Percentiles rank a stretch among this genome's conserved stretches.
Evolutionary conservation across 2,329 filamentous ascomycete species (phyloP).

Genomic region (Diaporthe velutina): DNA sequence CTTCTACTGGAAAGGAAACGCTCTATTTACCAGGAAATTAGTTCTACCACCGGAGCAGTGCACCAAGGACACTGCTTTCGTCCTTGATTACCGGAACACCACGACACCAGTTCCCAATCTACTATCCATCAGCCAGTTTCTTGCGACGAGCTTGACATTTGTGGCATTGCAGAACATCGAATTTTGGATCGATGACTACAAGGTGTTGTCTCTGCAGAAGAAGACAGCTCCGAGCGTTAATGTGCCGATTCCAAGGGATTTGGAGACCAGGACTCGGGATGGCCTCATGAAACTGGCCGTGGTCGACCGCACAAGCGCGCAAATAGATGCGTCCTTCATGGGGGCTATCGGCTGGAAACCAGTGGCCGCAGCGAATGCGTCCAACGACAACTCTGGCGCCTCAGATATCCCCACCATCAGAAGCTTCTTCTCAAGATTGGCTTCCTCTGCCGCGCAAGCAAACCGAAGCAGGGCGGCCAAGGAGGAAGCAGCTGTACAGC

Average conservation of each 20-base stretch:
- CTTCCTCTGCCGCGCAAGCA: conserved; percentile 66
- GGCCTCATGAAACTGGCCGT: conserved; percentile 87
- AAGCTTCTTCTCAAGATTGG: conserved; percentile 85
- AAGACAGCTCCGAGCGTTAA: conserved; percentile 83
- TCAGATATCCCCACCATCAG: conserved; percentile 74
- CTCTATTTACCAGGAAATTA: conserved; percentile 90
- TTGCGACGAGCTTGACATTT: conserved; percentile 96
- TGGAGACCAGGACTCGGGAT: conserved; percentile 87
- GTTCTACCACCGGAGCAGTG: conserved; percentile 76
- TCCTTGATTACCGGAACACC: conserved; percentile 91
- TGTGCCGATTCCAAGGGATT: conserved; percentile 80
- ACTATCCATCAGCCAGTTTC: conserved; percentile 88
- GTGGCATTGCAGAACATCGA: conserved; percentile 90
- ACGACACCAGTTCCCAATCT: conserved; percentile 90
- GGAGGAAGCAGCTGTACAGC: conserved; percentile 74
- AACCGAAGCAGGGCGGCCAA: conserved; percentile 68
- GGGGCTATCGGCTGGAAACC: conserved; percentile 88
- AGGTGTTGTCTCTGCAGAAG: conserved; percentile 83
- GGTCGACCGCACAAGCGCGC: conserved; percentile 88
- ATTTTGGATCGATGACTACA: conserved; percentile 90
- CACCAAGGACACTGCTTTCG: conserved; percentile 86
- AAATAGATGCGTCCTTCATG: conserved; percentile 93
- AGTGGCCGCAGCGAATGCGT: conserved; percentile 52
- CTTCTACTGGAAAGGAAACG: conserved; percentile 99
- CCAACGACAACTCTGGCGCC: conserved; percentile 62